A percentile compares a stretch with the other conserved stretches of the same genome.
Conservation (phyloP, 2,329 filamentous ascomycete genomes). For the Pezicula carpinea region DNA sequence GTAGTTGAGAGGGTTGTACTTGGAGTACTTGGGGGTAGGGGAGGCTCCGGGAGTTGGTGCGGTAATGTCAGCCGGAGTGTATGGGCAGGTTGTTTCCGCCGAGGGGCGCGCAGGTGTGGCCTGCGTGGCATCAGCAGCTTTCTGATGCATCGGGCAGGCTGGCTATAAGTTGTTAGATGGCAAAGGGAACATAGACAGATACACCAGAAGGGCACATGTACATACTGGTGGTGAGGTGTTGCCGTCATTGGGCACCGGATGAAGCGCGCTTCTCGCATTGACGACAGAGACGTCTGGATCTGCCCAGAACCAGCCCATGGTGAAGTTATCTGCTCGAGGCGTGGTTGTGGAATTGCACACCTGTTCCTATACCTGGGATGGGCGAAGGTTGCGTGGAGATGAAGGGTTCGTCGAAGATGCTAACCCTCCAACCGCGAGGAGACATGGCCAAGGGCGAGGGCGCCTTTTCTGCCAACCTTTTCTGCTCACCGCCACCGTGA, state of each 20-base stretch:
- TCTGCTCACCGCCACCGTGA: no score
- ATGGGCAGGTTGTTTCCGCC: constrained; percentile 21
- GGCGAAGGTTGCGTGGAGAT: no score
- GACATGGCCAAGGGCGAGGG: no score
- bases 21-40: constrained; percentile 51
- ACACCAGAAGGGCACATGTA: neutral
- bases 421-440: no score
- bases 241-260: constrained; percentile 16
- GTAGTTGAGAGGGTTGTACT: constrained; percentile 81
- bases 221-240: constrained; percentile 23
- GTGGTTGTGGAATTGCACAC: no score
- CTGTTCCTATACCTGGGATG: no score
- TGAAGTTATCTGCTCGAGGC: neutral
- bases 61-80: constrained; percentile 23
- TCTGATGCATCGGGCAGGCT: constrained; percentile 65
- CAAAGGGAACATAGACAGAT: neutral
- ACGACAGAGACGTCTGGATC: constrained; percentile 19
- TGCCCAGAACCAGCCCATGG: constrained; percentile 30
- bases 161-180: constrained; percentile 40
- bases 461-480: no score
- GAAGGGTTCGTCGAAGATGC: no score
- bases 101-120: constrained; percentile 23
- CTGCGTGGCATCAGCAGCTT: constrained; percentile 26
- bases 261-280: constrained; percentile 18
- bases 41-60: constrained; percentile 12